Evolutionary conservation across 2,329 filamentous ascomycete species (phyloP).

Genomic region (Phaeoacremonium minimum): DNA sequence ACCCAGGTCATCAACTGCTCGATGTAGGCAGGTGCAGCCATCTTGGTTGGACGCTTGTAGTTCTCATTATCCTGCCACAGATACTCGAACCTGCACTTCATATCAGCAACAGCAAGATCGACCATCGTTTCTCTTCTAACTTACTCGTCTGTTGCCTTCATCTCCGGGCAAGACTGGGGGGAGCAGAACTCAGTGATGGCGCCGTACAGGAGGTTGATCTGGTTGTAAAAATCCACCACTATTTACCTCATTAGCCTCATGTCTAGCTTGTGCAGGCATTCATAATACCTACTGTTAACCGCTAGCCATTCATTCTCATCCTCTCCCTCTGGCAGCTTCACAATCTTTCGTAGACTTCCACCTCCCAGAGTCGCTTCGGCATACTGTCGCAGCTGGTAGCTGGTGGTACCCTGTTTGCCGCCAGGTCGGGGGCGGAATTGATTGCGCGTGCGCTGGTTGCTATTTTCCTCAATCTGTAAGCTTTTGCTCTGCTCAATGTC

Average conservation of each 20-base stretch:
- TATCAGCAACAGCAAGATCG: background rate
- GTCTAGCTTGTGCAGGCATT: conserved; percentile 13
- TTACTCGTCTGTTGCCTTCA: conserved; percentile 99
- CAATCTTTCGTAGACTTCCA: conserved; percentile 90
- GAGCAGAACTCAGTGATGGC: conserved; percentile 99
- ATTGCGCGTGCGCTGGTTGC: conserved; percentile 82
- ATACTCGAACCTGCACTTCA: conserved; percentile 75
- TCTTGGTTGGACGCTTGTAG: conserved; percentile 95
- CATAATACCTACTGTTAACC: conserved; percentile 71
- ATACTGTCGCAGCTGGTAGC: conserved; percentile 94
- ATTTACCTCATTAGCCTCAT: conserved; percentile 13
- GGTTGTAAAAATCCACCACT: conserved; percentile 99
- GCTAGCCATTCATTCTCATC: conserved; percentile 98
- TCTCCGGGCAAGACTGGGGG: conserved; percentile 92
- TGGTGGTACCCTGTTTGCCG: conserved; percentile 78
- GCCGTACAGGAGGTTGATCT: conserved; percentile 97
- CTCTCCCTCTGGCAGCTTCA: conserved; percentile 94
- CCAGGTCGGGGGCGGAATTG: conserved; percentile 86
- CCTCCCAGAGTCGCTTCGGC: conserved; percentile 94
- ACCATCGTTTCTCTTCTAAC: conserved; percentile 24
- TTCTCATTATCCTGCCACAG: conserved; percentile 96
- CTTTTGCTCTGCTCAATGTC: no score
- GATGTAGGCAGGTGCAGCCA: conserved; percentile 95
- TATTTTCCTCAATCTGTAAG: no score
- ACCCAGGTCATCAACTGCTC: conserved; percentile 98